Evolutionary conservation across 805 yeast species (phyloP).

Genomic region (Saturnispora saitoi): DNA sequence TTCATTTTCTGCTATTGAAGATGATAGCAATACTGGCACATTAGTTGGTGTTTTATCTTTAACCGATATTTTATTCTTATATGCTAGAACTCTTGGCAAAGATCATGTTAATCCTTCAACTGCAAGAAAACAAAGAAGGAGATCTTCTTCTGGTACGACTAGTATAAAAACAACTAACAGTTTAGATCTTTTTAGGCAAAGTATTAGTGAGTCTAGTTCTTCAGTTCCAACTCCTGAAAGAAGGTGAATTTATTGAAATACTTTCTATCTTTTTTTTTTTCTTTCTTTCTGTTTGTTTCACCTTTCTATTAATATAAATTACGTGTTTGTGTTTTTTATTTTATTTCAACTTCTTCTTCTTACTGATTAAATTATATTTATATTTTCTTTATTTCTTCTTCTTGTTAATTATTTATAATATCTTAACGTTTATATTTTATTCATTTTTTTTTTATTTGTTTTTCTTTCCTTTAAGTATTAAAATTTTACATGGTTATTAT

Average conservation of each 20-base stretch:
- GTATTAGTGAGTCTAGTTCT: constrained; percentile 19
- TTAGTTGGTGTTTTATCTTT: constrained; percentile 86
- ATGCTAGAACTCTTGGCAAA: constrained; percentile 69
- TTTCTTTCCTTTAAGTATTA: background rate
- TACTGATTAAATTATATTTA: no score
- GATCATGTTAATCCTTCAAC: constrained; percentile 66
- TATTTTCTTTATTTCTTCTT: background rate
- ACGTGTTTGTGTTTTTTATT: background rate
- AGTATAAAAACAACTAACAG: constrained; percentile 30
- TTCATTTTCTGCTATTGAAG: constrained; percentile 17
- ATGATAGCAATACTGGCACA: constrained; percentile 52
- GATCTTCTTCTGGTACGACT: constrained; percentile 37
- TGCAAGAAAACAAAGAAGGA: constrained; percentile 84
- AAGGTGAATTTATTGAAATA: background rate
- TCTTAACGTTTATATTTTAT: background rate
- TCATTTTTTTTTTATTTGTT: background rate
- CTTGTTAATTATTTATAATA: background rate
- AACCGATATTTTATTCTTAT: constrained; percentile 77
- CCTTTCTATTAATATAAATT: background rate
- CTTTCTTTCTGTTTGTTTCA: background rate
- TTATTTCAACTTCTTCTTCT: background rate
- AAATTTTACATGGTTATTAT: background rate
- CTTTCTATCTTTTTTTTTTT: background rate
- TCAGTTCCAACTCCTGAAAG: background rate
- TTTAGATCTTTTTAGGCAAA: constrained; percentile 37